Conservation (phyloP, 345 rosid genomes). For the Camelina hispida region DNA sequence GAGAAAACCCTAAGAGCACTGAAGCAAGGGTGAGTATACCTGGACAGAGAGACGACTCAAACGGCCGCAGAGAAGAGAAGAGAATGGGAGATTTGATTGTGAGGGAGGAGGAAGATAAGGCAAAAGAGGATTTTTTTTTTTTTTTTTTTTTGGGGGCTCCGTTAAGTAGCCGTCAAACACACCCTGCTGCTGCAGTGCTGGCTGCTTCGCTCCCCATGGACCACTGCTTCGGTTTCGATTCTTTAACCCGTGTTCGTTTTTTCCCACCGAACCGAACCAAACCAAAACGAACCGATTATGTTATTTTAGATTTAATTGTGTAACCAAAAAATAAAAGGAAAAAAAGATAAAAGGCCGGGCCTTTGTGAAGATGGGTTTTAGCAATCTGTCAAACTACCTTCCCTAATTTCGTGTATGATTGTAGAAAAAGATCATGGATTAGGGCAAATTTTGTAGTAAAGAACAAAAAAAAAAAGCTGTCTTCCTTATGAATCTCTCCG, state of each 20-base stretch:
- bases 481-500: background rate
- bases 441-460: background rate
- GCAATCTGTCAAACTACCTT: background rate
- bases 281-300: background rate
- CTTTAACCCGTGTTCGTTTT: constrained; percentile 9
- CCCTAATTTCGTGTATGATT: background rate
- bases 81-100: constrained; percentile 9
- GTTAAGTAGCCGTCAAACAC: constrained; percentile 46
- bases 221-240: constrained; percentile 33
- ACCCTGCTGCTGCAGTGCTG: constrained; percentile 16
- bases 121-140: constrained; percentile 30
- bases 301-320: background rate
- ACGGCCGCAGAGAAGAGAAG: constrained; percentile 25
- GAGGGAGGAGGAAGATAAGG: constrained; percentile 46
- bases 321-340: background rate
- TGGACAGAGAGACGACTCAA: constrained; percentile 21
- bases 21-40: constrained; percentile 36
- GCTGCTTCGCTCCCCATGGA: constrained; percentile 27
- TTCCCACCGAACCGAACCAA: constrained; percentile 28
- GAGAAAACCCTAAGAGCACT: constrained; percentile 27
- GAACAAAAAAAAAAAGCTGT: no score
- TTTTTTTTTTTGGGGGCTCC: background rate
- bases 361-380: background rate
- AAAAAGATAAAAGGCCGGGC: constrained; percentile 12
- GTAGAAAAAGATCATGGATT: no score